Evolutionary conservation across 495 filamentous ascomycete species (phyloP).

Genomic region (Penicillium ochrochloron): DNA sequence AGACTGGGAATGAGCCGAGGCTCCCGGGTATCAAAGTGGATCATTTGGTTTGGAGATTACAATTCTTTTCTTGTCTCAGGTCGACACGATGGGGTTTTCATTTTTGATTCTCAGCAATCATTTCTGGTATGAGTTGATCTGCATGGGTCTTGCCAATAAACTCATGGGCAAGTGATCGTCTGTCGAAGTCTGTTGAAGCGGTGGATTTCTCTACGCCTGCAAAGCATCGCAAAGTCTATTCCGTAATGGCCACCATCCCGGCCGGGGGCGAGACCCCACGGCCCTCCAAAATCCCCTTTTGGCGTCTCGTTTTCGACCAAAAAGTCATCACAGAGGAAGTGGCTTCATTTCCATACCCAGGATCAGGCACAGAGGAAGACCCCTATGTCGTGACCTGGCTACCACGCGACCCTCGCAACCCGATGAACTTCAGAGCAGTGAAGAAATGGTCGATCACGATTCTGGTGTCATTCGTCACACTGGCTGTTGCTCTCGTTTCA

Average conservation of each 20-base stretch:
- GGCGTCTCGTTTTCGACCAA: constrained; percentile 52
- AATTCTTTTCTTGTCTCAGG: constrained; percentile 6
- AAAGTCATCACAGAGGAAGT: constrained; percentile 56
- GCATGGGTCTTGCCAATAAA: not conserved
- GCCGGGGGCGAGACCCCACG: constrained; percentile 26
- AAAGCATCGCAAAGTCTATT: not conserved
- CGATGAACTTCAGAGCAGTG: constrained; percentile 57
- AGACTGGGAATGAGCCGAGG: constrained; percentile 21
- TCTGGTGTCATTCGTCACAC: constrained; percentile 64
- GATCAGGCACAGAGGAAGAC: constrained; percentile 66
- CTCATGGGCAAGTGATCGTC: not conserved
- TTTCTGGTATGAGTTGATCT: constrained; percentile 5
- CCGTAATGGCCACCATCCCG: constrained; percentile 15
- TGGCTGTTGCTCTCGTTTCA: constrained; percentile 72
- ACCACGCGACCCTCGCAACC: constrained; percentile 66
- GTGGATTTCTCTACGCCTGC: not conserved
- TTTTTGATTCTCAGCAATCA: not conserved
- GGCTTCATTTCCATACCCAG: constrained; percentile 58
- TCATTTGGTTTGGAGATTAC: constrained; percentile 8
- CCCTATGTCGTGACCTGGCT: constrained; percentile 73
- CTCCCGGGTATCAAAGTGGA: constrained; percentile 25
- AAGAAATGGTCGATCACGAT: constrained; percentile 70
- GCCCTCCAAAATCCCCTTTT: constrained; percentile 40
- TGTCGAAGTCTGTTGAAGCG: not conserved
- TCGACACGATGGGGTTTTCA: constrained; percentile 10